A percentile compares a stretch with the other conserved stretches of the same genome.
These are phyloP conservation scores for Mortierella sp. DNA, from an alignment of 371 early-diverging fungal species.

Conservation along the genomic window DNA sequence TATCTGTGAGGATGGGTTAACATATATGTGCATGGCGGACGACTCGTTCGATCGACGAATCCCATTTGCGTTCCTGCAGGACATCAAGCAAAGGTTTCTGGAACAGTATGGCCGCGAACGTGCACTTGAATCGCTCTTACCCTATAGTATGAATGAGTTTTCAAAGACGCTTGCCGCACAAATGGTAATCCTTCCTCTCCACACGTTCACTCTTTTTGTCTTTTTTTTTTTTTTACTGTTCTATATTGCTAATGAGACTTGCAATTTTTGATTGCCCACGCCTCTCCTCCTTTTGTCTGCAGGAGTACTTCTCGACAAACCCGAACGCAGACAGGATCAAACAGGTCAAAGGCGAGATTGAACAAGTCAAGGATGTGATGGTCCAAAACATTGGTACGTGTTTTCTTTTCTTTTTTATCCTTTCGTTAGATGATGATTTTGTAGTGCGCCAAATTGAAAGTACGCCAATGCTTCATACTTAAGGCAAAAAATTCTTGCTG, in stretches of 20 bases:
- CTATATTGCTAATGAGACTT: too few species aligned
- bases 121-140: slow-evolving; percentile 61
- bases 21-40: slow-evolving; percentile 92
- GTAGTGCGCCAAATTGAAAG: too few species aligned
- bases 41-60: slow-evolving; percentile 89
- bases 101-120: slow-evolving; percentile 68
- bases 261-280: too few species aligned
- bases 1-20: slow-evolving; percentile 81
- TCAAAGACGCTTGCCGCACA: slow-evolving; percentile 80
- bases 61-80: slow-evolving; percentile 92
- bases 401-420: too few species aligned
- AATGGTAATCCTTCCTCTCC: slow-evolving; percentile 67
- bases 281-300: not conserved
- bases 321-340: slow-evolving; percentile 81
- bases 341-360: slow-evolving; percentile 90
- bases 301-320: slow-evolving; percentile 82
- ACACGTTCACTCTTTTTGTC: not conserved
- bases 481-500: too few species aligned
- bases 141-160: slow-evolving; percentile 88
- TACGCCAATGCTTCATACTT: too few species aligned
- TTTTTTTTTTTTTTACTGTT: not conserved
- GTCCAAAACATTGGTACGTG: slow-evolving; percentile 86
- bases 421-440: too few species aligned
- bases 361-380: slow-evolving; percentile 95
- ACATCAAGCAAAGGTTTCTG: slow-evolving; percentile 77